phyloP scores from a whole-genome alignment of 176 grass and related monocot species.

The Oryza punctata region DNA sequence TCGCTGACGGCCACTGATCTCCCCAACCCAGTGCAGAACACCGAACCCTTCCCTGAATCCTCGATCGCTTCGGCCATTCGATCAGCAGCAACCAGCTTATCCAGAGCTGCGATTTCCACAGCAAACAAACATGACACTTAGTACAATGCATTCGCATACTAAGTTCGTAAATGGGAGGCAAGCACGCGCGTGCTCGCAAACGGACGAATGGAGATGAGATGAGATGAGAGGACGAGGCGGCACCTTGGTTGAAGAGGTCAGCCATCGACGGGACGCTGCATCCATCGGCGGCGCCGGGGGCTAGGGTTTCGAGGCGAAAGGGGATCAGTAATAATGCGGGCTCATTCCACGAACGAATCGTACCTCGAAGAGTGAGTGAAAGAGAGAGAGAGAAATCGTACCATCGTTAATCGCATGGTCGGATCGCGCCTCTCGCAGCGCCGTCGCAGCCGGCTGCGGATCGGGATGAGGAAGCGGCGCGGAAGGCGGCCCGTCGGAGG shows the following conservation, averaged over 20 bases:
- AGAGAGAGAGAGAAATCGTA: neutral
- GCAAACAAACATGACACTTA: neutral
- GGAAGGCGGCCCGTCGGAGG: neutral
- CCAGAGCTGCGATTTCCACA: slow-evolving; percentile 19
- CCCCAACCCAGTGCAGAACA: slow-evolving; percentile 48
- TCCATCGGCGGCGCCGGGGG: neutral
- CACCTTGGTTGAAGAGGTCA: slow-evolving; percentile 47
- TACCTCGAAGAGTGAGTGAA: neutral
- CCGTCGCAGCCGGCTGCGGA: neutral
- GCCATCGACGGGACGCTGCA: slow-evolving; percentile 29
- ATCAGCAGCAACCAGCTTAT: slow-evolving; percentile 8
- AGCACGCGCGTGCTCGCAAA: neutral
- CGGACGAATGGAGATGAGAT: neutral
- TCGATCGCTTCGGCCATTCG: neutral
- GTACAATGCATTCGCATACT: neutral
- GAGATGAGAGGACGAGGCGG: neutral
- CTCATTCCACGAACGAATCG: neutral
- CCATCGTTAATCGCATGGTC: neutral
- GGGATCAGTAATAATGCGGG: neutral
- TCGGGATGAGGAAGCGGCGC: neutral
- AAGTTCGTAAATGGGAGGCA: neutral
- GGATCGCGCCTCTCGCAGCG: neutral
- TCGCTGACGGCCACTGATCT: slow-evolving; percentile 28
- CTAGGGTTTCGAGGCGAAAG: slow-evolving; percentile 32
- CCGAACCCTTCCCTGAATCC: neutral